Percentiles rank a stretch among this genome's conserved stretches.
Conservation (phyloP, 768 basidiomycete genomes). For the Hortiboletus campestris region DNA sequence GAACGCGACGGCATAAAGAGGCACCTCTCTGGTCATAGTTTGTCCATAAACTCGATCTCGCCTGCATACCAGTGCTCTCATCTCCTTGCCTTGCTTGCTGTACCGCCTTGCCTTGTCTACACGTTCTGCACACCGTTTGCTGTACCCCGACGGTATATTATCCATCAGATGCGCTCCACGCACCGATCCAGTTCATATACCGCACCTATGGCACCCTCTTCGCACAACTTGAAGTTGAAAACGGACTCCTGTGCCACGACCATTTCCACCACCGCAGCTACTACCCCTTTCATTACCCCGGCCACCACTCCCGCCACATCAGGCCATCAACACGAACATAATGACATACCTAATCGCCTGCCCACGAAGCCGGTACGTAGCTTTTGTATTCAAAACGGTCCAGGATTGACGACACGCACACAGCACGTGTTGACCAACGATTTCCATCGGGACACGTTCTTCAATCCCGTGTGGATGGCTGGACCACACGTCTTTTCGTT, state of each 20-base stretch:
- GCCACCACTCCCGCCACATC: neutral
- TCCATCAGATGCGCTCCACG: neutral
- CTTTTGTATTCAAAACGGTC: too few relatives aligned
- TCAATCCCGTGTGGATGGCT: conserved; percentile 35
- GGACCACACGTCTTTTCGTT: conserved; percentile 15
- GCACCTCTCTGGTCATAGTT: neutral
- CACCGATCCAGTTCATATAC: neutral
- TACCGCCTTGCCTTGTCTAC: neutral
- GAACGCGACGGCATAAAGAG: conserved; percentile 4
- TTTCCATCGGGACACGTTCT: conserved; percentile 51
- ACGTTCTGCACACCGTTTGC: neutral
- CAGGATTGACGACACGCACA: neutral
- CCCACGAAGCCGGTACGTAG: neutral
- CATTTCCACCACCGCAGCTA: neutral
- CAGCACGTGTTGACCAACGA: conserved; percentile 21
- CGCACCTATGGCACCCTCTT: neutral
- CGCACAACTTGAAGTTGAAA: neutral
- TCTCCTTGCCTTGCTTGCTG: neutral
- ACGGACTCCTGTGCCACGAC: neutral
- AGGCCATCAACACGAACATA: neutral
- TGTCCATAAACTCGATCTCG: neutral
- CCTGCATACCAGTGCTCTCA: neutral
- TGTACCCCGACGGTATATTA: neutral
- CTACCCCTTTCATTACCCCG: neutral
- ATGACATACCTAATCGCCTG: neutral